Conservation (phyloP, 2,329 filamentous ascomycete species). For the Colletotrichum costaricense region DNA sequence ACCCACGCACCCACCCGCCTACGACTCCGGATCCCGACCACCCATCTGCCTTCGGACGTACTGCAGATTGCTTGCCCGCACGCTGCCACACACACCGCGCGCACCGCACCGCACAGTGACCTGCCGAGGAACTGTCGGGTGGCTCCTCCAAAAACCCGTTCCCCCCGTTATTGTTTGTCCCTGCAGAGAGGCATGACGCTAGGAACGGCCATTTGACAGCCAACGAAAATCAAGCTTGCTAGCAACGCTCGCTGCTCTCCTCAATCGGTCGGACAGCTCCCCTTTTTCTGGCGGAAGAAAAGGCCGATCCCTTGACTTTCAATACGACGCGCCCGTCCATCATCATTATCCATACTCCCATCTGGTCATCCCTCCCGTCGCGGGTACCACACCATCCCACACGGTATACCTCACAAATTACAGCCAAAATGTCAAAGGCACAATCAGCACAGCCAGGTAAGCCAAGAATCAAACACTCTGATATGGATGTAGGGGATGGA, state of each 20-base stretch:
- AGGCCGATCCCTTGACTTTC: slow-evolving; percentile 30
- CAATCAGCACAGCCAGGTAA: slow-evolving; percentile 39
- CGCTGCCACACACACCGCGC: not conserved
- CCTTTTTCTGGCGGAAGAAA: slow-evolving; percentile 25
- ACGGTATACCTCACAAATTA: slow-evolving; percentile 14
- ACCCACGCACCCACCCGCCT: slow-evolving; percentile 12
- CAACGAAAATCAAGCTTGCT: slow-evolving; percentile 31
- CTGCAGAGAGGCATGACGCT: slow-evolving; percentile 35
- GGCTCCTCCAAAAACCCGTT: slow-evolving; percentile 23
- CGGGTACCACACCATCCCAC: slow-evolving; percentile 22
- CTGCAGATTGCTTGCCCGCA: slow-evolving; percentile 15
- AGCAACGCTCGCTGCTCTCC: slow-evolving; percentile 18
- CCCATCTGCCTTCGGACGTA: not conserved
- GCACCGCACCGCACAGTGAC: not conserved
- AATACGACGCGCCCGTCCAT: slow-evolving; percentile 32
- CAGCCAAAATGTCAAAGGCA: slow-evolving; percentile 37
- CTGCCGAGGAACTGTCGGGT: slow-evolving; percentile 31
- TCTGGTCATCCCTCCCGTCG: slow-evolving; percentile 19
- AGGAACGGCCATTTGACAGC: slow-evolving; percentile 24
- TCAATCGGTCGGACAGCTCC: slow-evolving; percentile 14
- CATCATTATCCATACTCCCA: slow-evolving; percentile 25
- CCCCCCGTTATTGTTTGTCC: slow-evolving; percentile 15
- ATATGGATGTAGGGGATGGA: slow-evolving; percentile 9
- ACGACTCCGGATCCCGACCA: slow-evolving; percentile 18
- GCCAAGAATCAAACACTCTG: slow-evolving; percentile 30